phyloP scores from a whole-genome alignment of 1,284 basidiomycete species.

The Singerocomus inundabilis region DNA sequence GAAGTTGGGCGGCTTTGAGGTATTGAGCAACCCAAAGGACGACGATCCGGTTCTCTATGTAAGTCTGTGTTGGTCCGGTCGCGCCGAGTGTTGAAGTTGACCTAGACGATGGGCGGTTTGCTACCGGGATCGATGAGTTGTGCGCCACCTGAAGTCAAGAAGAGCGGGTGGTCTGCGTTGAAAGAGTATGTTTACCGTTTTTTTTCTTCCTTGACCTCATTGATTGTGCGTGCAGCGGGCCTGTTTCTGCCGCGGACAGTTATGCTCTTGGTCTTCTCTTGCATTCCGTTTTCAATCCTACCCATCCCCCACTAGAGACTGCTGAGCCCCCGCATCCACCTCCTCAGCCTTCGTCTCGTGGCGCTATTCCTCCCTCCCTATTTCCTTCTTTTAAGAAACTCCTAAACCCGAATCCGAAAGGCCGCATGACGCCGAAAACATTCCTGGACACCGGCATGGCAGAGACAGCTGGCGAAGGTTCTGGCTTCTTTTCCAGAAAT shows the following conservation, averaged over 20 bases:
- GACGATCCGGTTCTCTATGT: conserved; percentile 79
- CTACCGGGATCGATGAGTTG: conserved; percentile 59
- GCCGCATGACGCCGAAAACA: conserved; percentile 70
- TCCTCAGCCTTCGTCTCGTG: conserved; percentile 71
- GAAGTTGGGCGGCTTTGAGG: conserved; percentile 93
- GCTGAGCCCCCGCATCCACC: conserved; percentile 69
- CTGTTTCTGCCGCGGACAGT: conserved; percentile 73
- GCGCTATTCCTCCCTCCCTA: conserved; percentile 72
- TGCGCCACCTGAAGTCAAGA: conserved; percentile 88
- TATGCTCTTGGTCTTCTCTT: conserved; percentile 87
- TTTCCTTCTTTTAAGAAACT: conserved; percentile 87
- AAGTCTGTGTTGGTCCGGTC: conserved; percentile 32
- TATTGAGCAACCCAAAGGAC: conserved; percentile 80
- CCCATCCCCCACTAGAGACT: conserved; percentile 67
- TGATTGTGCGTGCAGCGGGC: conserved; percentile 47
- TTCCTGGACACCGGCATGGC: conserved; percentile 84
- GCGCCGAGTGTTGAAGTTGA: conserved; percentile 18
- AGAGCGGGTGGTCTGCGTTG: conserved; percentile 78
- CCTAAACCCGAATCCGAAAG: conserved; percentile 83
- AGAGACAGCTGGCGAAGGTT: conserved; percentile 48
- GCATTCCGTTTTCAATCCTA: conserved; percentile 84
- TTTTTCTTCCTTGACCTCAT: not conserved
- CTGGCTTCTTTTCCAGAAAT: conserved; percentile 86
- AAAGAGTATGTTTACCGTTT: conserved; percentile 64
- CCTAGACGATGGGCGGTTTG: conserved; percentile 69